Conservation (phyloP, 192 early-diverging fungal species). For the Fimicolochytrium jonesii region DNA sequence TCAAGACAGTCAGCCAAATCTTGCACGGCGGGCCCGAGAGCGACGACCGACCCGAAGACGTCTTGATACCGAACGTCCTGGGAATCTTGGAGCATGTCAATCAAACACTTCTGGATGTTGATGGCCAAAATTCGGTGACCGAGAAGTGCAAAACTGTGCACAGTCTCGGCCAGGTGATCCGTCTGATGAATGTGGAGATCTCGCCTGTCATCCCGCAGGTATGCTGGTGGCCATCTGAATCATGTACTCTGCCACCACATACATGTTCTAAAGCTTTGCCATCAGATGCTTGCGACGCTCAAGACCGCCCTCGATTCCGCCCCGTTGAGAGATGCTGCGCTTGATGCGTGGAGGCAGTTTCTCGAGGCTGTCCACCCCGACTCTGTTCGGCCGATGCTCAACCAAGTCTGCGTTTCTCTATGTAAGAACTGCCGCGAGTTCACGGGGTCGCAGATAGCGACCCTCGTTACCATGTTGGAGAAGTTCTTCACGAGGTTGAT, state of each 20-base stretch:
- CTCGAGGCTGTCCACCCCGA: constrained; percentile 17
- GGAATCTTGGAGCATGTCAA: constrained; percentile 36
- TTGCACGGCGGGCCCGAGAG: too few relatives aligned
- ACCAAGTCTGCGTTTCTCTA: constrained; percentile 29
- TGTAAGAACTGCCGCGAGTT: constrained; percentile 16
- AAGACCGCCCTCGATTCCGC: constrained; percentile 35
- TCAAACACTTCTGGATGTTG: constrained; percentile 20
- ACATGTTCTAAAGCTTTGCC: too few relatives aligned
- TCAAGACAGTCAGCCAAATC: too few relatives aligned
- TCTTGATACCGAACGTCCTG: constrained; percentile 33
- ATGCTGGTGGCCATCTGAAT: too few relatives aligned
- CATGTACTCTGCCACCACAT: too few relatives aligned
- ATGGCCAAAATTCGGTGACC: neutral
- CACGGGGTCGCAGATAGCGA: neutral
- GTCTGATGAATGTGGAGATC: constrained; percentile 27
- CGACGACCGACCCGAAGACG: too few relatives aligned
- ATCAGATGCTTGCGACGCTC: constrained; percentile 37
- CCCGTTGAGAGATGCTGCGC: constrained; percentile 16
- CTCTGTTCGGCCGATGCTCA: constrained; percentile 28
- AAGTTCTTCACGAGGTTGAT: constrained; percentile 29
- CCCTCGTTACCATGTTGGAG: constrained; percentile 29
- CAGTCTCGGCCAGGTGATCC: constrained; percentile 30
- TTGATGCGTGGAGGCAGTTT: constrained; percentile 36
- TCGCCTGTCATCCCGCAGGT: constrained; percentile 33
- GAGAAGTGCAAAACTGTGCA: constrained; percentile 25